Evolutionary conservation across 352 stramenopile species (phyloP).

Genomic region (Phytophthora cajani): DNA sequence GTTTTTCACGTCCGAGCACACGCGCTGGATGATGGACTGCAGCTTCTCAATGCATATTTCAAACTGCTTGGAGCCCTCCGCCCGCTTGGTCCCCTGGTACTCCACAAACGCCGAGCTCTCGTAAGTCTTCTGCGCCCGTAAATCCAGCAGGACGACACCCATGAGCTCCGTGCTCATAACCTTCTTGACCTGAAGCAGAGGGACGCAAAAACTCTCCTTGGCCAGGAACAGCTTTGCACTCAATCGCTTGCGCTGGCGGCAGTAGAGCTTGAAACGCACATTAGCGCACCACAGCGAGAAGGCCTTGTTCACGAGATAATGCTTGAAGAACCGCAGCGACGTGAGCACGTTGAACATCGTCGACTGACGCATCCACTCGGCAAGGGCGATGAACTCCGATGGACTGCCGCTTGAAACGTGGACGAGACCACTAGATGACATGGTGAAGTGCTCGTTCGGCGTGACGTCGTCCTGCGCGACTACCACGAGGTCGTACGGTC

Average conservation of each 20-base stretch:
- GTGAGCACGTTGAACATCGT: constrained; percentile 96
- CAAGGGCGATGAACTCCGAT: constrained; percentile 93
- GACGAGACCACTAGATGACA: constrained; percentile 88
- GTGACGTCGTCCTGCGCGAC: constrained; percentile 81
- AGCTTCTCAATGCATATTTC: constrained; percentile 92
- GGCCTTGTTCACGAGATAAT: constrained; percentile 93
- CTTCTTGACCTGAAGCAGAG: constrained; percentile 90
- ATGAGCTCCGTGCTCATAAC: constrained; percentile 87
- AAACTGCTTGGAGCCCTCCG: constrained; percentile 91
- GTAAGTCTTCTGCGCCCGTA: constrained; percentile 91
- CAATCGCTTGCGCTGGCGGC: constrained; percentile 87
- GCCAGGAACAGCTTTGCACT: constrained; percentile 87
- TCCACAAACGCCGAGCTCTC: constrained; percentile 90
- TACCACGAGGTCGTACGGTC: constrained; percentile 93
- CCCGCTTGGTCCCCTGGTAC: constrained; percentile 86
- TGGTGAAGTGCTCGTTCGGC: constrained; percentile 90
- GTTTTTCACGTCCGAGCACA: constrained; percentile 92
- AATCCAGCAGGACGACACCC: constrained; percentile 82
- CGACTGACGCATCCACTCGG: constrained; percentile 95
- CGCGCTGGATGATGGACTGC: constrained; percentile 87
- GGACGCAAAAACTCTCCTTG: constrained; percentile 90
- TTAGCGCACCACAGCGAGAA: constrained; percentile 91
- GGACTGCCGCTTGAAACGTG: constrained; percentile 75
- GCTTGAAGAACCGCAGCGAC: constrained; percentile 94
- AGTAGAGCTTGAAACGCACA: constrained; percentile 92